A percentile compares a stretch with the other conserved stretches of the same genome.
Evolutionary conservation across 2,329 filamentous ascomycete species (phyloP).

Genomic region (Aspergillus sp.): DNA sequence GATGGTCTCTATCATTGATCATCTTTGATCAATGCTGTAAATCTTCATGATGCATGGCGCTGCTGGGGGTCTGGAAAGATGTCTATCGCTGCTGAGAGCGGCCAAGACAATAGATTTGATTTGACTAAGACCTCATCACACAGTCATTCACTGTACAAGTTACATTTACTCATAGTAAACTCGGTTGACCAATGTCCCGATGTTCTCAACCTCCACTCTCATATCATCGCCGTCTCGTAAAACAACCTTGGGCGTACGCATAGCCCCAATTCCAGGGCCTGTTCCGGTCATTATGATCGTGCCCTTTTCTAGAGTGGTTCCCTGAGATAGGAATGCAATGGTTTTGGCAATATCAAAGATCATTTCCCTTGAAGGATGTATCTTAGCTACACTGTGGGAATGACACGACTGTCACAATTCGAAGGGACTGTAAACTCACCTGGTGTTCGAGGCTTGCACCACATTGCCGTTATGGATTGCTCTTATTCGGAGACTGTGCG

Average conservation of each 20-base stretch:
- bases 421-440: not conserved
- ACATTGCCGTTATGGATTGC: constrained; percentile 34
- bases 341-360: constrained; percentile 39
- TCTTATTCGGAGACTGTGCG: constrained; percentile 31
- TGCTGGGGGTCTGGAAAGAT: not conserved
- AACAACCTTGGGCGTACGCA: constrained; percentile 39
- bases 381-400: not conserved
- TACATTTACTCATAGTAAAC: constrained; percentile 35
- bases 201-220: constrained; percentile 35
- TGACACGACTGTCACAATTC: not conserved
- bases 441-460: constrained; percentile 25
- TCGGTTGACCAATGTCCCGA: constrained; percentile 38
- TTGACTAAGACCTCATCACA: not conserved
- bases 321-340: constrained; percentile 36
- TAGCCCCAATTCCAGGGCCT: constrained; percentile 42
- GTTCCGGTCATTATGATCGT: constrained; percentile 43
- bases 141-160: not conserved
- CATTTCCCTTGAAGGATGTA: constrained; percentile 27
- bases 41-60: not conserved
- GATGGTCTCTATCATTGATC: not conserved
- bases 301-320: constrained; percentile 38
- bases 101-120: not conserved
- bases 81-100: too few species aligned
- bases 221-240: constrained; percentile 40
- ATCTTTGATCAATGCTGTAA: not conserved